Evolutionary conservation across 1,284 basidiomycete species (phyloP).

Genomic region (Naganishia sp.): DNA sequence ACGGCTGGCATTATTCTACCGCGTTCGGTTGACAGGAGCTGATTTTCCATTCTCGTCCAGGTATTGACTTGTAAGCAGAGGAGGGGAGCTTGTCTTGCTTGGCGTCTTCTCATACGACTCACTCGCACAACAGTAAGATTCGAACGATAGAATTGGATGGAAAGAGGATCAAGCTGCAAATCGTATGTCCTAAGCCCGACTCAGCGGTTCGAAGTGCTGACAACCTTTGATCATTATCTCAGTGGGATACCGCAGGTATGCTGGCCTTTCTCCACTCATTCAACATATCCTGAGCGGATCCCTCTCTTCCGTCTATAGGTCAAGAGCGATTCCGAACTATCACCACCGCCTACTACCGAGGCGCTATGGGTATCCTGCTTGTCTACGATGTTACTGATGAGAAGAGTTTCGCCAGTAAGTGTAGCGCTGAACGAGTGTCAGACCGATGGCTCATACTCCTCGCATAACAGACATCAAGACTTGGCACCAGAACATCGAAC

Average conservation of each 20-base stretch:
- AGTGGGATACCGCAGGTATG: conserved; percentile 92
- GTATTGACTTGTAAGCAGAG: conserved; percentile 53
- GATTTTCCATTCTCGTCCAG: conserved; percentile 12
- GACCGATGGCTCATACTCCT: neutral
- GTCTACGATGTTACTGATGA: conserved; percentile 99
- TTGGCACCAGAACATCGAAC: conserved; percentile 98
- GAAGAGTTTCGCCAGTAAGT: conserved; percentile 92
- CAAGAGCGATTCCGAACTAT: conserved; percentile 99
- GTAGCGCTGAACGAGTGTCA: neutral
- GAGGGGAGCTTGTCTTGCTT: neutral
- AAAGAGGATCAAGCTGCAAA: conserved; percentile 94
- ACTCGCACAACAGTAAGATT: conserved; percentile 58
- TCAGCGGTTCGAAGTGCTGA: neutral
- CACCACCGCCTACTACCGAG: conserved; percentile 99
- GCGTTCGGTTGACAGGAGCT: neutral
- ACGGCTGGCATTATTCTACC: neutral
- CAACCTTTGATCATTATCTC: conserved; percentile 11
- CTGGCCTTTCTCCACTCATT: neutral
- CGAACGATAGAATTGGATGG: conserved; percentile 95
- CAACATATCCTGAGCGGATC: neutral
- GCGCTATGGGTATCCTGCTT: conserved; percentile 97
- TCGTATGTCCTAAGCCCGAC: conserved; percentile 61
- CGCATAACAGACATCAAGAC: conserved; percentile 82
- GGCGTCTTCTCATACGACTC: conserved; percentile 8
- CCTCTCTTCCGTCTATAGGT: conserved; percentile 49